phyloP scores from a whole-genome alignment of 108 stramenopile species.

The Skeletonema grethae region DNA sequence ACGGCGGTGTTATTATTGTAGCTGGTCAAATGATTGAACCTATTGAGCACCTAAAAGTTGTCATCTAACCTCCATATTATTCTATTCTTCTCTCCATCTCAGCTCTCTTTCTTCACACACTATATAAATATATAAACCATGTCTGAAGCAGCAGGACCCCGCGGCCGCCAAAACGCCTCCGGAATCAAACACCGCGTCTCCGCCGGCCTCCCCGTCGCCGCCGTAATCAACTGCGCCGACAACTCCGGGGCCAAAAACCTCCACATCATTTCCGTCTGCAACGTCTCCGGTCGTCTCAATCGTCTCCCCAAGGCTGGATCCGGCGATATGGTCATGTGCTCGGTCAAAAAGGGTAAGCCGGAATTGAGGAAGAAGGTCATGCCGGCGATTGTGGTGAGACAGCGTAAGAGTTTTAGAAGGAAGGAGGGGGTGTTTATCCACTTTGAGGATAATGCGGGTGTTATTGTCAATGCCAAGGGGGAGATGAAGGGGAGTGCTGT shows the following conservation, averaged over 20 bases:
- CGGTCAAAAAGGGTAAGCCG: slow-evolving; percentile 99
- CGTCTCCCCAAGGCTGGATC: slow-evolving; percentile 95
- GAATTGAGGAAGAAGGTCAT: slow-evolving; percentile 99
- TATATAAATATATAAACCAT: slow-evolving; percentile 3
- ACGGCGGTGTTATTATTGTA: background rate
- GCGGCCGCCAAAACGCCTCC: slow-evolving; percentile 88
- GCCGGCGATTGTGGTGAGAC: slow-evolving; percentile 97
- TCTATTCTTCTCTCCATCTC: slow-evolving; percentile 10
- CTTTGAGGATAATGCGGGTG: slow-evolving; percentile 99
- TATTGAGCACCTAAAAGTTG: background rate
- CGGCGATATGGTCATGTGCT: slow-evolving; percentile 99
- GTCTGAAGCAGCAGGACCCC: slow-evolving; percentile 56
- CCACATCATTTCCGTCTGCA: slow-evolving; percentile 97
- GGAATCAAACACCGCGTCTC: slow-evolving; percentile 99
- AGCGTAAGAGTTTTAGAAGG: slow-evolving; percentile 99
- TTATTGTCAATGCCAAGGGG: slow-evolving; percentile 99
- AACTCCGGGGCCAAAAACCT: slow-evolving; percentile 99
- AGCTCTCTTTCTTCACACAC: background rate
- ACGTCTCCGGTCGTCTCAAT: slow-evolving; percentile 98
- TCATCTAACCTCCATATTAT: background rate
- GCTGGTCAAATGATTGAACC: too few species aligned
- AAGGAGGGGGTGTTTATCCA: slow-evolving; percentile 99
- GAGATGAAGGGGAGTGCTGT: slow-evolving; percentile 99
- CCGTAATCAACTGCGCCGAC: slow-evolving; percentile 99
- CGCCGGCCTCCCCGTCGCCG: slow-evolving; percentile 98